phyloP scores from a whole-genome alignment of 2,329 filamentous ascomycete species.

The Aureobasidium sp. region DNA sequence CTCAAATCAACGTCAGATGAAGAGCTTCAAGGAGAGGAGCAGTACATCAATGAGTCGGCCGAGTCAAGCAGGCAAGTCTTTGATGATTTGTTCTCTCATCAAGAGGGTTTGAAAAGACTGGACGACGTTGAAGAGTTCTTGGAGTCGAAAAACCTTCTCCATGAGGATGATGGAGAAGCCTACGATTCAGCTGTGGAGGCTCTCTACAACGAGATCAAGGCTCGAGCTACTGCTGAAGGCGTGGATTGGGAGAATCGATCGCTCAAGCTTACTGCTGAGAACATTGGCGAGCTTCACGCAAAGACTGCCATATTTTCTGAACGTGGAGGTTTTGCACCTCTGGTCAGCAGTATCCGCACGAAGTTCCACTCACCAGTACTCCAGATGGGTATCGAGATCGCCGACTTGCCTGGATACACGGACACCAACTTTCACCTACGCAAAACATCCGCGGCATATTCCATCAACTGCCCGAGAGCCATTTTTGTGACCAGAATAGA shows the following conservation, averaged over 20 bases:
- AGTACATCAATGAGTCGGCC: background rate
- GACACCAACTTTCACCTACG: conserved; percentile 8
- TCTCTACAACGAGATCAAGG: background rate
- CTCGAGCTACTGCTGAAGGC: background rate
- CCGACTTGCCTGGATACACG: conserved; percentile 9
- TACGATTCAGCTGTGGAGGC: background rate
- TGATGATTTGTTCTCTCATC: background rate
- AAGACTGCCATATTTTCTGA: background rate
- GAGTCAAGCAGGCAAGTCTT: background rate
- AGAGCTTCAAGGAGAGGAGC: background rate
- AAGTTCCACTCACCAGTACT: conserved; percentile 1
- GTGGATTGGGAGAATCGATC: background rate
- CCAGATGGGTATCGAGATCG: background rate
- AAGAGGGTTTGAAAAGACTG: background rate
- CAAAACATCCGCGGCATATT: background rate
- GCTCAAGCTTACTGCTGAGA: background rate
- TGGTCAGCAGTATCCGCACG: background rate
- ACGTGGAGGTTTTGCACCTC: background rate
- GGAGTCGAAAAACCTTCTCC: background rate
- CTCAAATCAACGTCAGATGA: background rate
- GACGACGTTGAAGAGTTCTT: background rate
- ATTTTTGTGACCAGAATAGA: background rate
- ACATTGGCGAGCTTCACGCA: background rate
- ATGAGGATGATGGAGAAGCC: background rate
- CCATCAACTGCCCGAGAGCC: background rate